A percentile compares a stretch with the other conserved stretches of the same genome.
phyloP scores from a whole-genome alignment of 2,329 filamentous ascomycete genomes.

The Dactylonectria estremocensis region DNA sequence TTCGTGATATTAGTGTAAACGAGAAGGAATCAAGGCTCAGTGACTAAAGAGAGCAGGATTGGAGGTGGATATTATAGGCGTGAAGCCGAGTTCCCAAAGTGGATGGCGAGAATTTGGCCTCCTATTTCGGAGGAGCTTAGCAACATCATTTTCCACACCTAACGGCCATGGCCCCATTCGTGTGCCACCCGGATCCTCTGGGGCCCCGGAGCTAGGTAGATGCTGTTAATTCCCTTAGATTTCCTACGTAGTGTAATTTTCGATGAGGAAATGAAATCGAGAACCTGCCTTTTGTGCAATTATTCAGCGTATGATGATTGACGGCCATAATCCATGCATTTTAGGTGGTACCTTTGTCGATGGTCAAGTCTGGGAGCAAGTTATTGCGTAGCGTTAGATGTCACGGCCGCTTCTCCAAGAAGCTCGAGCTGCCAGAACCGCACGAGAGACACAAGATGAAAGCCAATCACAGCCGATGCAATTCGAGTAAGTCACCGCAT shows the following conservation, averaged over 20 bases:
- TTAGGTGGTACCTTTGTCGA: slow-evolving; percentile 4
- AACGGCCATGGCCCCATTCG: slow-evolving; percentile 15
- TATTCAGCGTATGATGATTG: slow-evolving; percentile 5
- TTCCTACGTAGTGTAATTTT: background rate
- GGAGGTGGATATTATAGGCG: slow-evolving; percentile 12
- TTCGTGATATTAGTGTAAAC: background rate
- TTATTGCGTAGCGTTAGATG: background rate
- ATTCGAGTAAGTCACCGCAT: slow-evolving; percentile 18
- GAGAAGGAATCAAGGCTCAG: background rate
- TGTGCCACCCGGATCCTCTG: slow-evolving; percentile 12
- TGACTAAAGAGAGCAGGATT: background rate
- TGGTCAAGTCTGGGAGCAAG: slow-evolving; percentile 1
- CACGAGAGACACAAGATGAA: background rate
- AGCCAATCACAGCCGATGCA: slow-evolving; percentile 25
- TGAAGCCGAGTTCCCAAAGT: slow-evolving; percentile 1
- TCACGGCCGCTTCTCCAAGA: background rate
- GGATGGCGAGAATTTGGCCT: slow-evolving; percentile 10
- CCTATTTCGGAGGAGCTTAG: slow-evolving; percentile 26
- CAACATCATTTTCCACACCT: slow-evolving; percentile 16
- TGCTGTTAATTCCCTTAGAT: slow-evolving; percentile 19
- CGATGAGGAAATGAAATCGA: slow-evolving; percentile 3
- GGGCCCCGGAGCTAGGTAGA: slow-evolving; percentile 27
- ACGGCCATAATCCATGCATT: background rate
- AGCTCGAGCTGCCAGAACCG: slow-evolving; percentile 19
- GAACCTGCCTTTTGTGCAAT: background rate